phyloP scores from a whole-genome alignment of 768 basidiomycete genomes.

The Tephrocybe rancida region DNA sequence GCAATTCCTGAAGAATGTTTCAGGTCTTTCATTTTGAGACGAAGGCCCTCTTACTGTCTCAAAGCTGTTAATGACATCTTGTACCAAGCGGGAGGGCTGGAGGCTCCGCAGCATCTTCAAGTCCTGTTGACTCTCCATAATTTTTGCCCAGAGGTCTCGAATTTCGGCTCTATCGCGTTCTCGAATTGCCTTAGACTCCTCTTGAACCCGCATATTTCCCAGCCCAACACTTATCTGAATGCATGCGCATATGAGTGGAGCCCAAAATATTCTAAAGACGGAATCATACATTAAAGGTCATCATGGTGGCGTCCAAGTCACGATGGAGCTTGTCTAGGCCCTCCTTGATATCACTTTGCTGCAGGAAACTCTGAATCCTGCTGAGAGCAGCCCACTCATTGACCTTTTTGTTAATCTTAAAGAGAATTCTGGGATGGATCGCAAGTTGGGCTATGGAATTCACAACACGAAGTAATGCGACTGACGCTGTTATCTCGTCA shows the following conservation, averaged over 20 bases:
- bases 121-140: constrained; percentile 34
- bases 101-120: constrained; percentile 35
- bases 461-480: neutral
- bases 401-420: constrained; percentile 32
- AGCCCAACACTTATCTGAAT: constrained; percentile 28
- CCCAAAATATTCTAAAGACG: neutral
- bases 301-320: constrained; percentile 37
- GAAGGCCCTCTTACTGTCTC: constrained; percentile 32
- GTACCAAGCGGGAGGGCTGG: constrained; percentile 29
- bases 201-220: constrained; percentile 26
- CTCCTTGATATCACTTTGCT: constrained; percentile 40
- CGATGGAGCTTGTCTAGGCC: constrained; percentile 39
- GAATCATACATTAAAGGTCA: constrained; percentile 35
- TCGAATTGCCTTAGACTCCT: constrained; percentile 29
- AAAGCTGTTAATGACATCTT: constrained; percentile 43
- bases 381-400: constrained; percentile 37
- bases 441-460: neutral
- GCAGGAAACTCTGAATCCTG: constrained; percentile 37
- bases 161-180: constrained; percentile 36
- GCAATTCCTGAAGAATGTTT: constrained; percentile 38
- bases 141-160: constrained; percentile 33
- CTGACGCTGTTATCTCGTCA: constrained; percentile 37
- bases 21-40: too few relatives aligned
- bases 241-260: constrained; percentile 16
- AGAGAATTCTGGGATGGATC: constrained; percentile 26